A percentile compares a stretch with the other conserved stretches of the same genome.
phyloP scores from a whole-genome alignment of 169 alveolate species.

The Cryptosporidium sp. region DNA sequence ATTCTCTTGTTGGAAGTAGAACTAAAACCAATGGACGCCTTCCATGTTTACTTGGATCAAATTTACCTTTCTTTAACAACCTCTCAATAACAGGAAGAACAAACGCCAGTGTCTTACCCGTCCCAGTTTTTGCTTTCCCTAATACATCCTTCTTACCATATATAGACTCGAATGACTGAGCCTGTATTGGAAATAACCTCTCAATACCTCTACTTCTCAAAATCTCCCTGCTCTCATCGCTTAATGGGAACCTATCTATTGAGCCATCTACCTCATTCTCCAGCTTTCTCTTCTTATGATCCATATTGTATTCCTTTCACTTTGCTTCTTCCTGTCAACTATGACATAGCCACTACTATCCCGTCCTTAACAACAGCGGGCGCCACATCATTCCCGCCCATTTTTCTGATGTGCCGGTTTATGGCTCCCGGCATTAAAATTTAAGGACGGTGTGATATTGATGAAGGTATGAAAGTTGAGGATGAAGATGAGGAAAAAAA shows the following conservation, averaged over 20 bases:
- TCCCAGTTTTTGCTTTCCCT: conserved; percentile 90
- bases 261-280: conserved; percentile 66
- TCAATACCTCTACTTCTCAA: conserved; percentile 78
- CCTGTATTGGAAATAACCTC: conserved; percentile 85
- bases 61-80: conserved; percentile 79
- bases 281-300: conserved; percentile 54
- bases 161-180: conserved; percentile 85
- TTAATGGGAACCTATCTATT: conserved; percentile 67
- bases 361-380: not conserved
- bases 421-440: not conserved
- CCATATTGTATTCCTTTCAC: conserved; percentile 20
- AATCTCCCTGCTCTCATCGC: conserved; percentile 76
- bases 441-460: not conserved
- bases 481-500: not conserved
- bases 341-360: conserved; percentile 12
- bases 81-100: conserved; percentile 87
- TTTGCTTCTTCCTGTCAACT: conserved; percentile 33
- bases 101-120: conserved; percentile 90
- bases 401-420: not conserved
- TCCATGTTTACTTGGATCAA: conserved; percentile 76
- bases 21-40: conserved; percentile 85
- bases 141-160: conserved; percentile 86
- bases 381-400: not conserved
- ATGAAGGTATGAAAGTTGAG: too few species aligned
- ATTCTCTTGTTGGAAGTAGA: conserved; percentile 95